Evolutionary conservation across 129 eudicot species (phyloP).

Genomic region (Tanacetum coccineum): DNA sequence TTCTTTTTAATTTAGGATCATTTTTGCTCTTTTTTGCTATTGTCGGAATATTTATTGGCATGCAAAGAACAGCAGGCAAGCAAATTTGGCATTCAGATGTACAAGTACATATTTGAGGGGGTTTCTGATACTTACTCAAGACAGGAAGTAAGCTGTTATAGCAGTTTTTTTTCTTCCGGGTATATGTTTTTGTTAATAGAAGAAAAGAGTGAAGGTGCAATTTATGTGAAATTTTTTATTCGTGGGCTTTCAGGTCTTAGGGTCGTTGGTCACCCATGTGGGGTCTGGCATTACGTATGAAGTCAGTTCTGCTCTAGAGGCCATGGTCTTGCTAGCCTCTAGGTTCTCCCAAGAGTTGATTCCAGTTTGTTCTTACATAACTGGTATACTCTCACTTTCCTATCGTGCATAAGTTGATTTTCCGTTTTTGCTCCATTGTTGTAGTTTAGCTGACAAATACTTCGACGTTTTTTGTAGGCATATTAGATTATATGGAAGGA

Average conservation of each 20-base stretch:
- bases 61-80: constrained; percentile 68
- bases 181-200: constrained; percentile 8
- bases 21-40: constrained; percentile 57
- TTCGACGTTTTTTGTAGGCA: constrained; percentile 35
- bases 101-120: constrained; percentile 60
- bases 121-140: constrained; percentile 63
- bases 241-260: constrained; percentile 48
- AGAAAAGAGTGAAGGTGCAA: constrained; percentile 2
- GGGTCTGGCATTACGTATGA: constrained; percentile 72
- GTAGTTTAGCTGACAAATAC: constrained; percentile 15
- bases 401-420: constrained; percentile 6
- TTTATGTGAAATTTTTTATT: background rate
- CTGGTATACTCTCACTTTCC: constrained; percentile 40
- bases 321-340: constrained; percentile 69
- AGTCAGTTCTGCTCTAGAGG: constrained; percentile 73
- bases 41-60: constrained; percentile 62
- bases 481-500: constrained; percentile 82
- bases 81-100: constrained; percentile 64
- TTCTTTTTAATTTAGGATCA: constrained; percentile 44
- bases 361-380: constrained; percentile 65
- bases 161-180: background rate
- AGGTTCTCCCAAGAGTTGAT: constrained; percentile 56
- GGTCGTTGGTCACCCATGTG: constrained; percentile 73
- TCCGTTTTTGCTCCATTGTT: constrained; percentile 3
- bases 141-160: constrained; percentile 65